These are phyloP conservation scores for Paramecium tetraurelia DNA, from an alignment of 73 alveolate species.

Conservation along the genomic window DNA sequence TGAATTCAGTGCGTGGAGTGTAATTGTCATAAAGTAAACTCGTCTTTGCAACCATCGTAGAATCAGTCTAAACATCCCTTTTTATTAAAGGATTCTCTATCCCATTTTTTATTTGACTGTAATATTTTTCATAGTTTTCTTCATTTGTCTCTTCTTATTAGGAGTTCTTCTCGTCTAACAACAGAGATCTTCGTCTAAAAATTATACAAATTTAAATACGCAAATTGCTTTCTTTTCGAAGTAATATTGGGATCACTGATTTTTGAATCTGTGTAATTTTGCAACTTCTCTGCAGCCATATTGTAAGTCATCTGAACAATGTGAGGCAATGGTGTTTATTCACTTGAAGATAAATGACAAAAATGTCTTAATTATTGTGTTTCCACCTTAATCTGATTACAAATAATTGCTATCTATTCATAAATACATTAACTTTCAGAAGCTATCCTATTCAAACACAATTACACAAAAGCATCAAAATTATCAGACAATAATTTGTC, in stretches of 20 bases:
- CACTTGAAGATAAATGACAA: not conserved
- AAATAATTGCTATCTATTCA: not conserved
- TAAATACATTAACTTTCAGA: slow-evolving; percentile 4
- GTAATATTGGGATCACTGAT: not conserved
- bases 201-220: not conserved
- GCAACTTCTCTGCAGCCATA: not conserved
- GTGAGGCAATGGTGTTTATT: not conserved
- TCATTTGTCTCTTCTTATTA: not conserved
- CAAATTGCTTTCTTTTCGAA: not conserved
- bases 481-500: not conserved
- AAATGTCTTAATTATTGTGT: not conserved
- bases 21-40: not conserved
- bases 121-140: not conserved
- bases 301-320: not conserved
- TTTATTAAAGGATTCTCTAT: not conserved
- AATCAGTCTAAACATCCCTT: not conserved
- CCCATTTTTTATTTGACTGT: not conserved
- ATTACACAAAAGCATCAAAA: not conserved
- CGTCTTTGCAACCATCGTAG: not conserved
- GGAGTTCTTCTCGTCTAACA: not conserved
- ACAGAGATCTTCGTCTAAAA: not conserved
- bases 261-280: not conserved
- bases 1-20: not conserved
- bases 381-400: not conserved
- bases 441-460: not conserved